phyloP scores from a whole-genome alignment of 148 eudicot species.

The Drosera capensis region DNA sequence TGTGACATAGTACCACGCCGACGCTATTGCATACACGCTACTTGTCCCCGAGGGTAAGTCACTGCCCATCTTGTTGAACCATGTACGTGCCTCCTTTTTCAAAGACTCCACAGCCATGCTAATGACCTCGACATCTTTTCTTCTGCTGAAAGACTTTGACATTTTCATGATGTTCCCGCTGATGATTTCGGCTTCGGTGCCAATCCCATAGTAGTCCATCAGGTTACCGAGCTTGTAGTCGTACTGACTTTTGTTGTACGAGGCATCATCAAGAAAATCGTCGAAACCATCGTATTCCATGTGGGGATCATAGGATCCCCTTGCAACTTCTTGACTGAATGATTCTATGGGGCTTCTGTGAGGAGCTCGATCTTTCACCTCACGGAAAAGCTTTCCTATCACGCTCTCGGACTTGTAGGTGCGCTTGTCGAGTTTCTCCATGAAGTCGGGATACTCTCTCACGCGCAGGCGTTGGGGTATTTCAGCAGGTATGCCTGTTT shows the following conservation, averaged over 20 bases:
- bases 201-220: conserved; percentile 31
- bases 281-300: conserved; percentile 33
- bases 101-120: conserved; percentile 20
- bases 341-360: conserved; percentile 4
- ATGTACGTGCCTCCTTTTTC: conserved; percentile 24
- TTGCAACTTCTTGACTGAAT: conserved; percentile 20
- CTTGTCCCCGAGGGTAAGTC: conserved; percentile 4
- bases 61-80: conserved; percentile 15
- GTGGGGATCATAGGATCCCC: conserved; percentile 15
- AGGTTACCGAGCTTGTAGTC: conserved; percentile 23
- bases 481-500: too few species aligned
- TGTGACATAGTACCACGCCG: conserved; percentile 54
- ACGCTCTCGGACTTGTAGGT: conserved; percentile 18
- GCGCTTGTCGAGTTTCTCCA: conserved; percentile 30
- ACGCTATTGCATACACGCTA: conserved; percentile 31
- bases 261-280: conserved; percentile 20
- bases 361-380: conserved; percentile 24
- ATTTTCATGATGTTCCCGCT: conserved; percentile 29
- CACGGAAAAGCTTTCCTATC: conserved; percentile 32
- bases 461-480: conserved; percentile 24
- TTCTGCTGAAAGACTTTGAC: conserved; percentile 18
- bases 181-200: conserved; percentile 27
- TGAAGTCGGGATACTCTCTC: conserved; percentile 45
- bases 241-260: conserved; percentile 15
- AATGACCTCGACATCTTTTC: conserved; percentile 28